phyloP scores from a whole-genome alignment of 2,329 filamentous ascomycete species.

The Neofusicoccum cordaticola region DNA sequence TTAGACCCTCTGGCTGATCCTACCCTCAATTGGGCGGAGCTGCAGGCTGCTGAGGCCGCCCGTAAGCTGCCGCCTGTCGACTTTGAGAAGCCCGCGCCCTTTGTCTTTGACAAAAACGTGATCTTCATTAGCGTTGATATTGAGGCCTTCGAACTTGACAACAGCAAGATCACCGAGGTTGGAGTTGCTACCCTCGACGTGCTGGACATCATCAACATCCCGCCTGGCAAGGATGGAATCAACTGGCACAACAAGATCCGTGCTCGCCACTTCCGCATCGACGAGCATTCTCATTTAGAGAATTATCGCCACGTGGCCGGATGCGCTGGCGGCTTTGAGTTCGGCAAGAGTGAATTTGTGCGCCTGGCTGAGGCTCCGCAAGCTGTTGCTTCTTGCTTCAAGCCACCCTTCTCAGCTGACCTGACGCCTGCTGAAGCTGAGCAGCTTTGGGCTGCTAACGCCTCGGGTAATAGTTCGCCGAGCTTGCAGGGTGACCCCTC shows the following conservation, averaged over 20 bases:
- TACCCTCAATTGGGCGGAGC: conserved; percentile 12
- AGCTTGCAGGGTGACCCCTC: background rate
- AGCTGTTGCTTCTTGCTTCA: conserved; percentile 55
- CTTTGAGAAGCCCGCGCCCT: conserved; percentile 45
- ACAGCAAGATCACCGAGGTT: conserved; percentile 73
- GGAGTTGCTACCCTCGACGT: conserved; percentile 82
- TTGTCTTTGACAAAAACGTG: conserved; percentile 51
- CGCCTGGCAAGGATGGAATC: conserved; percentile 60
- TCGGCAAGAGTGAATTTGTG: conserved; percentile 63
- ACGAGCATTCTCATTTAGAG: conserved; percentile 62
- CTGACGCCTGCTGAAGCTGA: background rate
- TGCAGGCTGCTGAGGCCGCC: background rate
- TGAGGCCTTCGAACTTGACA: conserved; percentile 72
- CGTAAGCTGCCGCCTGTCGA: conserved; percentile 37
- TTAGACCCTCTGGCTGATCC: conserved; percentile 8
- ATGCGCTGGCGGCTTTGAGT: conserved; percentile 71
- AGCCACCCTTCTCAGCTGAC: conserved; percentile 51
- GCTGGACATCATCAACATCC: conserved; percentile 49
- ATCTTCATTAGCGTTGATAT: conserved; percentile 79
- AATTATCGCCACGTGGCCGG: conserved; percentile 71
- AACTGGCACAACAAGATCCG: conserved; percentile 68
- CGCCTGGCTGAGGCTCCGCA: conserved; percentile 43
- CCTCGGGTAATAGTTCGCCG: background rate
- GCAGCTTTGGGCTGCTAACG: background rate
- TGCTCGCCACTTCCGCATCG: conserved; percentile 72